Conservation (phyloP, 305 asterid genomes). For the Salvia sclarea region DNA sequence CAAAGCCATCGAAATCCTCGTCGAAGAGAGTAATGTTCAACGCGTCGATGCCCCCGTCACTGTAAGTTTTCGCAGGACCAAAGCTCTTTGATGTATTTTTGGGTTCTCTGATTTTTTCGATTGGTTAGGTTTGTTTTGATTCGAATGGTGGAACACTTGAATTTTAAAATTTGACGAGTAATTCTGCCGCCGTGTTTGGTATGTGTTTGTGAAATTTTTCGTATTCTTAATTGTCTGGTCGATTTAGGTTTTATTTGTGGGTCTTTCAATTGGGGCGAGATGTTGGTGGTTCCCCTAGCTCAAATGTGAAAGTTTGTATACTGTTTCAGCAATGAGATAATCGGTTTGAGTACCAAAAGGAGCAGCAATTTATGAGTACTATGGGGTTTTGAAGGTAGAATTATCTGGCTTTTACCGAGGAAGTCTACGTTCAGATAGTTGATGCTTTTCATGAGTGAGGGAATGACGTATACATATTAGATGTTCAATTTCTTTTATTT, state of each 20-base stretch:
- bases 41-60: conserved; percentile 91
- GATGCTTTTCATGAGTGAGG: conserved; percentile 7
- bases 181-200: conserved; percentile 18
- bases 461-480: background rate
- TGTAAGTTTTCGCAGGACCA: conserved; percentile 42
- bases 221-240: conserved; percentile 15
- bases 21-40: conserved; percentile 95
- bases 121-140: background rate
- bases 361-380: background rate
- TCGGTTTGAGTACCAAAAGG: background rate
- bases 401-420: background rate
- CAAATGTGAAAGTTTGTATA: background rate
- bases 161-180: conserved; percentile 8
- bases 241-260: conserved; percentile 24
- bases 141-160: conserved; percentile 4
- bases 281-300: background rate
- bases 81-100: background rate
- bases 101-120: background rate
- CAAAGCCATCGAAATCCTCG: conserved; percentile 95
- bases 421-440: background rate
- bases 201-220: background rate
- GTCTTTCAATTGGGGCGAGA: conserved; percentile 17
- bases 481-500: background rate
- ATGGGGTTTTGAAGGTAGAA: background rate
- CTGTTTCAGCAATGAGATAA: background rate